Base-by-base conservation (phyloP, 352 stramenopile species). In the Elongisporangium prolatum region DNA sequence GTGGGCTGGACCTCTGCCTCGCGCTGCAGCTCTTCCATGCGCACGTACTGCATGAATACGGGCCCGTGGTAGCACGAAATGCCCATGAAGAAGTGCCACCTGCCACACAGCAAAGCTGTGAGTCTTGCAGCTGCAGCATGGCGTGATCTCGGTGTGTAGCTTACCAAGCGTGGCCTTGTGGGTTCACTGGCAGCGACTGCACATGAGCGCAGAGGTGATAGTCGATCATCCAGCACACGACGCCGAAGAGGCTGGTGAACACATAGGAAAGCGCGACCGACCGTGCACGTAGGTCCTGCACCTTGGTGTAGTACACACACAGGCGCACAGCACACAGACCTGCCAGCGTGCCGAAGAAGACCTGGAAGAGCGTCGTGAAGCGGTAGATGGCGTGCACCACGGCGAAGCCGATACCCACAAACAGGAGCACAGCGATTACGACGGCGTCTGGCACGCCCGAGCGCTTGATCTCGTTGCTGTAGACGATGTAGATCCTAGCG, bases 101-200 rank as follows among this genome's bases (percentile, higher is more conserved):
- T 67, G 20, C 6, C 6, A 38, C 28, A 38, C 28, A 38, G 28
- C 28, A 38, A 38, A 10, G 13, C 7, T 10, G 28, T 38, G 28
- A 38, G 28, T 38, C 28, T 14, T 10, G 13, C 1, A 38, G 28
- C 28, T 10, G 13, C 9, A 38, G 28, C 28, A 38, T 38, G 28
- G 1, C 28, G 28, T 38, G 28, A 10, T 14, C 28, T 38, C 28
- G 7, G 9, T 38, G 28, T 38, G 7, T 11, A 10, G 28, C 6
- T 10, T 71, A 85, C 84, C 78, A 94, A 21, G 82, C 84, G 64
- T 94, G 84, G 24, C 80, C 84, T 55, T 94, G 84, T 1, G 82
- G 74, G 60, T 94, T 94, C 20, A 92, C 60, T 2, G 78, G 83
- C 21, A 92, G 67, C 55, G 67, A 65, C 13, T 64, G 65, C 57